These are phyloP conservation scores for Salix caprea DNA, from an alignment of 345 rosid genomes.

Conservation along the genomic window DNA sequence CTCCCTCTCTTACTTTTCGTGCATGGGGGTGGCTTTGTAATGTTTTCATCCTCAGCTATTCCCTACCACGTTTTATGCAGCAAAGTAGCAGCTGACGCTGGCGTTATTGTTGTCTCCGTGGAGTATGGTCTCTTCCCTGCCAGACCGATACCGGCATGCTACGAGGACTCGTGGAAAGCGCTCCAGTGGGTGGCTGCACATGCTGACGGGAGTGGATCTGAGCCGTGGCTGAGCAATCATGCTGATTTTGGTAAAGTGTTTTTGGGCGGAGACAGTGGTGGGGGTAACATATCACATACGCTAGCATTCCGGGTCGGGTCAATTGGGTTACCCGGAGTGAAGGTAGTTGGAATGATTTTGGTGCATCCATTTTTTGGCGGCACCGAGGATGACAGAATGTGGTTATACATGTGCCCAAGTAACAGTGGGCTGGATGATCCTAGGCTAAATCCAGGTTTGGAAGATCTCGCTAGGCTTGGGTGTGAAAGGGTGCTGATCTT, in stretches of 20 bases:
- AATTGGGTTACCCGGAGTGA: constrained; percentile 18
- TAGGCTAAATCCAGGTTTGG: not conserved
- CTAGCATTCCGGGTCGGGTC: constrained; percentile 29
- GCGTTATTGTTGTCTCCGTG: constrained; percentile 30
- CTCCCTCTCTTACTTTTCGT: constrained; percentile 36
- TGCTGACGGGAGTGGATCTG: constrained; percentile 26
- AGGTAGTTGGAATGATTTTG: constrained; percentile 33
- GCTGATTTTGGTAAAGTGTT: constrained; percentile 26
- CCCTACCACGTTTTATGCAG: constrained; percentile 23
- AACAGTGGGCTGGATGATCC: not conserved
- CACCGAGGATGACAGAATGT: constrained; percentile 34
- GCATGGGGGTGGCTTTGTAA: constrained; percentile 43
- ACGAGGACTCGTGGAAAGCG: constrained; percentile 44
- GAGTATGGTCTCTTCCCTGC: constrained; percentile 42
- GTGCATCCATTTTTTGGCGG: constrained; percentile 53
- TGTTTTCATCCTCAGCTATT: constrained; percentile 28
- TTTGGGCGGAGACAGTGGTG: constrained; percentile 38
- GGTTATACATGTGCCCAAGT: constrained; percentile 32
- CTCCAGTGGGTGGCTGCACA: constrained; percentile 47
- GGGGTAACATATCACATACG: constrained; percentile 37
- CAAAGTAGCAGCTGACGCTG: constrained; percentile 23
- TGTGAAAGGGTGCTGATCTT: not conserved
- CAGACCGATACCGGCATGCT: constrained; percentile 42
- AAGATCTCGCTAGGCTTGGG: not conserved
- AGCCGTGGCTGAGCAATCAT: constrained; percentile 34